Percentiles rank a stretch among this genome's conserved stretches.
These are phyloP conservation scores for Cymodocea nodosa DNA, from an alignment of 116 monocot genomes.

Conservation along the genomic window DNA sequence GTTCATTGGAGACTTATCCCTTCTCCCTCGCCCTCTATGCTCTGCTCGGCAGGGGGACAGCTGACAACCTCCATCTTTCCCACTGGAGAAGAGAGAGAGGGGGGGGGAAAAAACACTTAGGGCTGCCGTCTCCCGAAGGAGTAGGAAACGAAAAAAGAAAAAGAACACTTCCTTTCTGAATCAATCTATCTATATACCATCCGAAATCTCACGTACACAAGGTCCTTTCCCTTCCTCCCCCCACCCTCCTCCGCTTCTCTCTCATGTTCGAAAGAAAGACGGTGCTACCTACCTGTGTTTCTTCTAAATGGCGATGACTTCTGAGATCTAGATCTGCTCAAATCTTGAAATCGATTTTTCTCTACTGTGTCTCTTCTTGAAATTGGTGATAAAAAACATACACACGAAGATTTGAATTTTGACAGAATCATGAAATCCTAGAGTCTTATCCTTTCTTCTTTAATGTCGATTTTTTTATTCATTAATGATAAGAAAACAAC, in stretches of 20 bases:
- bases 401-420: no score
- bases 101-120: not conserved
- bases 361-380: no score
- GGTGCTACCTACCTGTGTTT: not conserved
- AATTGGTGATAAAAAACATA: no score
- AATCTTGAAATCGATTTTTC: not conserved
- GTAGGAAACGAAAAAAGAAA: not conserved
- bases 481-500: no score
- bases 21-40: not conserved
- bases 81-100: not conserved
- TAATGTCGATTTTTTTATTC: no score
- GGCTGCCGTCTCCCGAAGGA: not conserved
- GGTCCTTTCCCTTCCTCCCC: no score
- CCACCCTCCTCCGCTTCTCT: not conserved
- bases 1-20: not conserved
- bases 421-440: no score
- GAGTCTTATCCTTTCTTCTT: no score
- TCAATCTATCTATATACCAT: not conserved
- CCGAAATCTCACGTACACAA: no score
- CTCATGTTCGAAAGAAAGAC: no score
- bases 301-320: not conserved
- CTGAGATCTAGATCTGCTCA: conserved; percentile 9
- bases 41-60: not conserved
- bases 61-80: conserved; percentile 6
- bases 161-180: not conserved